These are phyloP conservation scores for Begonia loranthoides DNA, from an alignment of 306 rosid genomes.

Conservation along the genomic window DNA sequence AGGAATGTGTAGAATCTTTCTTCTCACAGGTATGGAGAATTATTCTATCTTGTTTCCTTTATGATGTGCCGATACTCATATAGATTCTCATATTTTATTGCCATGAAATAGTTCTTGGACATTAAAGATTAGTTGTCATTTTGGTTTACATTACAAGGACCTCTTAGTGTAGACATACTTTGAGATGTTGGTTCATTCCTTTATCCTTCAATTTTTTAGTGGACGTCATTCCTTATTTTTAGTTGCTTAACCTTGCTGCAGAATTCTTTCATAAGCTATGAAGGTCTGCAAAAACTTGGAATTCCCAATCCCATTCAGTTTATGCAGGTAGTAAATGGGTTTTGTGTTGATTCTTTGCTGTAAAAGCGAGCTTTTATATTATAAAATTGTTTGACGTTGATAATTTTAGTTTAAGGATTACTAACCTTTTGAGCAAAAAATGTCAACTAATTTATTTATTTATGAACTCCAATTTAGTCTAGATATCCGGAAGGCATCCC, in stretches of 20 bases:
- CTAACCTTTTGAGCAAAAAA: conserved; percentile 6
- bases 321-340: conserved; percentile 79
- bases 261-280: conserved; percentile 84
- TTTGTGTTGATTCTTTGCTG: conserved; percentile 15
- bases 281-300: conserved; percentile 72
- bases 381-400: conserved; percentile 6
- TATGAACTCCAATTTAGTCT: conserved; percentile 59
- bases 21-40: conserved; percentile 68
- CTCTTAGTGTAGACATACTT: no score
- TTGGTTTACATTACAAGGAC: no score
- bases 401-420: neutral
- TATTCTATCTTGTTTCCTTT: conserved; percentile 6
- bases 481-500: conserved; percentile 94
- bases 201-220: no score
- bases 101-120: no score
- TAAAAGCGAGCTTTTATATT: neutral
- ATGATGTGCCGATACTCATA: conserved; percentile 8
- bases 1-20: conserved; percentile 75
- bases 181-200: no score
- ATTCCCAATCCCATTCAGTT: conserved; percentile 88
- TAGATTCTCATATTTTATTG: neutral
- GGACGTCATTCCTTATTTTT: no score
- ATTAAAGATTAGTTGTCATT: no score
- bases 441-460: neutral
- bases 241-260: conserved; percentile 10